A percentile compares a stretch with the other conserved stretches of the same genome.
Conservation (phyloP, 768 basidiomycete species). For the Leccinellum rugosiceps region DNA sequence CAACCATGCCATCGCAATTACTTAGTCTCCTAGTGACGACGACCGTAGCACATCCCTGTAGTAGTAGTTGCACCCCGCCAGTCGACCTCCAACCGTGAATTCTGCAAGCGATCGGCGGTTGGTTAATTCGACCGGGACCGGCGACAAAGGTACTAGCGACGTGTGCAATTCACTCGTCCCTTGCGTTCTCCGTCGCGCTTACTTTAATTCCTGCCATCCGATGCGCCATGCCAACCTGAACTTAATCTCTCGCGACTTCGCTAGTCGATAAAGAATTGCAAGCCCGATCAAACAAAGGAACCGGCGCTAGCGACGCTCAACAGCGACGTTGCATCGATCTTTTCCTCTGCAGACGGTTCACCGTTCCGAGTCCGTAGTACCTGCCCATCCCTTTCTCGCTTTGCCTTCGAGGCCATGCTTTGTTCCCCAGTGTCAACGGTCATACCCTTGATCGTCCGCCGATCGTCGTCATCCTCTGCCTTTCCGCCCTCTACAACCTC, state of each 20-base stretch:
- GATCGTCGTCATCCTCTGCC: conserved; percentile 42
- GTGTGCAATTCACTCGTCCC: conserved; percentile 19
- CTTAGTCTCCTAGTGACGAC: not conserved
- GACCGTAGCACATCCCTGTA: not conserved
- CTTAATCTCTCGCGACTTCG: conserved; percentile 1
- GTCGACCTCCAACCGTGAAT: not conserved
- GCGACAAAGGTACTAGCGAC: conserved; percentile 7
- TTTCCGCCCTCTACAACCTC: conserved; percentile 10
- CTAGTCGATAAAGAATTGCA: not conserved
- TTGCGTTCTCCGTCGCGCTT: conserved; percentile 12
- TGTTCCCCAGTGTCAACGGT: conserved; percentile 19
- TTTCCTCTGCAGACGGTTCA: conserved; percentile 19
- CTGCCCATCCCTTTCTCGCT: conserved; percentile 10
- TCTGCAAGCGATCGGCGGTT: conserved; percentile 8
- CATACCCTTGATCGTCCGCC: conserved; percentile 36
- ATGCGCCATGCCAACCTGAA: conserved; percentile 11
- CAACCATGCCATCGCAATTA: not conserved
- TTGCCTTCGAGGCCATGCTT: conserved; percentile 8
- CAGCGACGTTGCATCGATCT: conserved; percentile 17
- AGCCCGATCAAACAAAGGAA: conserved; percentile 13
- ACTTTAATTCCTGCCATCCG: not conserved
- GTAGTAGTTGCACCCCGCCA: not conserved
- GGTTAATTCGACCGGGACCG: conserved; percentile 14
- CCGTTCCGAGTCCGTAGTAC: conserved; percentile 1
- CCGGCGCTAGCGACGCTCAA: conserved; percentile 19